A percentile compares a stretch with the other conserved stretches of the same genome.
Evolutionary conservation across 352 stramenopile species (phyloP).

Genomic region (Phytopythium delawarense): DNA sequence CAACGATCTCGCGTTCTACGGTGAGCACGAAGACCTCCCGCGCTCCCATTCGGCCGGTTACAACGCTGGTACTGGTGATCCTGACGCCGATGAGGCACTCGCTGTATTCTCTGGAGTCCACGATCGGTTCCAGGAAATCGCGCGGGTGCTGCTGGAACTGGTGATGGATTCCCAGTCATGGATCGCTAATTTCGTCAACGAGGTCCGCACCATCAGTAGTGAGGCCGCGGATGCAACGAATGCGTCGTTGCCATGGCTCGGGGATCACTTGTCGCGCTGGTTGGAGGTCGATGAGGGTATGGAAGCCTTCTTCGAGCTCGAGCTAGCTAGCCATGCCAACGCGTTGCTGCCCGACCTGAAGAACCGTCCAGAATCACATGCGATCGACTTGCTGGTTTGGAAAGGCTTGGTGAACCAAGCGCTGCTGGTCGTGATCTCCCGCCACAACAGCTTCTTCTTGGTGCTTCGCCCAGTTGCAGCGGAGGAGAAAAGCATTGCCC

Average conservation of each 20-base stretch:
- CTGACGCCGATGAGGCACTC: slow-evolving; percentile 7
- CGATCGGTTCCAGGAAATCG: slow-evolving; percentile 27
- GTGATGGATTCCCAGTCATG: slow-evolving; percentile 50
- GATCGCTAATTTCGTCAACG: slow-evolving; percentile 41
- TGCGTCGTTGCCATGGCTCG: slow-evolving; percentile 22
- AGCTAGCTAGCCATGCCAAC: slow-evolving; percentile 17
- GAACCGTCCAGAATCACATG: slow-evolving; percentile 12
- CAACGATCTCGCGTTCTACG: slow-evolving; percentile 28
- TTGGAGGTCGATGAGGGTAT: slow-evolving; percentile 38
- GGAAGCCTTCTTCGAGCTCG: slow-evolving; percentile 64
- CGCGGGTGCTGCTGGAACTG: slow-evolving; percentile 29
- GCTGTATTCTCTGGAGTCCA: slow-evolving; percentile 11
- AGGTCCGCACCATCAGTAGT: slow-evolving; percentile 33
- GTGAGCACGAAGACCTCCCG: slow-evolving; percentile 28
- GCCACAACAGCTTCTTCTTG: slow-evolving; percentile 45
- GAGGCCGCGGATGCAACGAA: slow-evolving; percentile 10
- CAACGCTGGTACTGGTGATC: neutral
- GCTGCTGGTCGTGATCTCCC: slow-evolving; percentile 51
- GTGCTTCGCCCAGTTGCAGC: slow-evolving; percentile 23
- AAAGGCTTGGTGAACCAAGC: slow-evolving; percentile 53
- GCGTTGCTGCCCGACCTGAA: slow-evolving; percentile 3
- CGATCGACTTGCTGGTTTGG: slow-evolving; percentile 47
- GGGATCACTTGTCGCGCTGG: slow-evolving; percentile 44
- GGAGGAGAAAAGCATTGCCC: slow-evolving; percentile 15
- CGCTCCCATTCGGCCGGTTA: too few species aligned